phyloP scores from a whole-genome alignment of 2,329 filamentous ascomycete species.

The Tricladium varicosporioides region DNA sequence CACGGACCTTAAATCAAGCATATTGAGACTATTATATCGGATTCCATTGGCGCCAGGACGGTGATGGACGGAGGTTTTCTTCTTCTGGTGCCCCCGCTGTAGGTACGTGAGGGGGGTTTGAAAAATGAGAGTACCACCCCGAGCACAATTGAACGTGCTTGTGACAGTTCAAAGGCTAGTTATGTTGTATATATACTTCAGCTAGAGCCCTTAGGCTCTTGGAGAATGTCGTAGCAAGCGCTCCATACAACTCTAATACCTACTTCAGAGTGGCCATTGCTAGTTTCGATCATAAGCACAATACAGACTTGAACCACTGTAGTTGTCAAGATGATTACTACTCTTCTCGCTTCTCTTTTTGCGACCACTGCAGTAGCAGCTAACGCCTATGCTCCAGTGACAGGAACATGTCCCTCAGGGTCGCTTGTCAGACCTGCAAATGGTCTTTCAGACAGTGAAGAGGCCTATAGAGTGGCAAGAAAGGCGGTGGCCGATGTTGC shows the following conservation, averaged over 20 bases:
- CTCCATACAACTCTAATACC: too few species aligned
- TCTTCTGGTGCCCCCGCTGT: background rate
- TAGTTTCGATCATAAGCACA: too few species aligned
- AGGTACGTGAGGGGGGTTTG: background rate
- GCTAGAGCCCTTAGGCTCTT: too few species aligned
- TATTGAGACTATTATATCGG: background rate
- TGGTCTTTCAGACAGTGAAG: constrained; percentile 38
- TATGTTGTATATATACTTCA: background rate
- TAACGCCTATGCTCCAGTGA: constrained; percentile 35
- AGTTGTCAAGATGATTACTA: constrained; percentile 13
- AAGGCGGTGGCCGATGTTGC: constrained; percentile 38
- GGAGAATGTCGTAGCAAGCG: too few species aligned
- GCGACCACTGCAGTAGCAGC: constrained; percentile 9
- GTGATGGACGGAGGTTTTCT: background rate
- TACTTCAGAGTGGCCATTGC: too few species aligned
- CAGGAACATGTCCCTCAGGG: constrained; percentile 38
- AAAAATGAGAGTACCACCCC: background rate
- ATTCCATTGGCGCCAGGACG: background rate
- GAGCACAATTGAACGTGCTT: background rate
- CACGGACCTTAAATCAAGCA: background rate
- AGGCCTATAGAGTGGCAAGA: constrained; percentile 38
- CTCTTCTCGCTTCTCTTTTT: constrained; percentile 10
- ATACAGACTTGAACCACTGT: too few species aligned
- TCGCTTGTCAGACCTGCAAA: constrained; percentile 38
- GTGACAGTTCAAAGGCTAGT: background rate